Base-by-base conservation (phyloP, 2,329 filamentous ascomycete genomes). In the Diaporthe citri region DNA sequence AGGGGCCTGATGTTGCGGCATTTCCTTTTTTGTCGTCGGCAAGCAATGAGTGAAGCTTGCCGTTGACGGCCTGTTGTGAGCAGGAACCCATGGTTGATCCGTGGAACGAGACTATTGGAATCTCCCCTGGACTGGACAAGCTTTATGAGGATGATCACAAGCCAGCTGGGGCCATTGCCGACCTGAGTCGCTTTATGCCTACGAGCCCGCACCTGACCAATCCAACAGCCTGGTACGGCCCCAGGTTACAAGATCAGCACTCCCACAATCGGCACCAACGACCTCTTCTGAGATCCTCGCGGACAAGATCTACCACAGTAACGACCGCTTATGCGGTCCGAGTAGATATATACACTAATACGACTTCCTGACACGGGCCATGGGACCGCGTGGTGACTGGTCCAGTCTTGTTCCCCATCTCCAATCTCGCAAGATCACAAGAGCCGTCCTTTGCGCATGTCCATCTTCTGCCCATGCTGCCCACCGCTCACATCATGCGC, bases 81-180 rank as follows among this genome's bases (percentile, higher is more conserved):
- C 46, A 69, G 31, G n/a, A 55, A 28, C 48, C 64, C 34, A 51
- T 31, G 48, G 22, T 55, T 69, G 34, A 55, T 55, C 48, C 48
- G n/a, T 52, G 64, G n/a, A 41, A 41, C 3, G 17, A 28, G 34
- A 55, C 64, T 52, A 55, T 69, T 36, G 22, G 48, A 55, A 41
- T 69, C 2, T 5, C 22, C 46, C 48, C 34, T 36, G 48, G 64
- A 17, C 34, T 41, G 64, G 34, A 28, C 48, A 69, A 41, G 22
- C 46, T 51, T 55, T 69, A 69, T 69, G 48, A 69, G 34, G 48
- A 69, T 69, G 64, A 39, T 55, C 48, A 31, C 64, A 69, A 28
- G 48, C 28, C 36, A 28, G 34, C 64, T 69, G 34, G 64, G 48
- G 31, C 34, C 48, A 55, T 41, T 36, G 13, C 51, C 51, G 12